A percentile compares a stretch with the other conserved stretches of the same genome.
These are phyloP conservation scores for Helminthosporium solani DNA, from an alignment of 2,329 filamentous ascomycete species.

Conservation along the genomic window DNA sequence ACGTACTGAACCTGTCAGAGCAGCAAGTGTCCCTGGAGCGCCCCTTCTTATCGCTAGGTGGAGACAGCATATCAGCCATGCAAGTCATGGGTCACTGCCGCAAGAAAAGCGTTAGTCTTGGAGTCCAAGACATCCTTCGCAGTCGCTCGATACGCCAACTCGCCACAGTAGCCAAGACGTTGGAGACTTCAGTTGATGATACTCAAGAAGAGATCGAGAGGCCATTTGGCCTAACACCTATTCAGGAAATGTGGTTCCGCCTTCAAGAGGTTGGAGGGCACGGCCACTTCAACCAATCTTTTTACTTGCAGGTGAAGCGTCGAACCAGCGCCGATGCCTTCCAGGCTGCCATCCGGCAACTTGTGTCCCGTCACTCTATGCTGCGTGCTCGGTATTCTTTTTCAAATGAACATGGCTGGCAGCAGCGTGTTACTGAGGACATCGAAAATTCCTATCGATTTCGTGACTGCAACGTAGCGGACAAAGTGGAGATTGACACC, in stretches of 20 bases:
- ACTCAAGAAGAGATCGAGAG: conserved; percentile 28
- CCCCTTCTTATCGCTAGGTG: conserved; percentile 48
- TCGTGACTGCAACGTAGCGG: conserved; percentile 21
- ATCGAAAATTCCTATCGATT: conserved; percentile 30
- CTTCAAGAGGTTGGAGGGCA: conserved; percentile 30
- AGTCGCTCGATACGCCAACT: conserved; percentile 48
- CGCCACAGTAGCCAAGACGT: conserved; percentile 22
- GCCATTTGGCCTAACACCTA: conserved; percentile 35
- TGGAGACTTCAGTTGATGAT: conserved; percentile 18
- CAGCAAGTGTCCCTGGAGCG: conserved; percentile 28
- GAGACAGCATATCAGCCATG: conserved; percentile 55
- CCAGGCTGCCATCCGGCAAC: conserved; percentile 22
- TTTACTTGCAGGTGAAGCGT: conserved; percentile 32
- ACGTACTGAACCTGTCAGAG: conserved; percentile 31
- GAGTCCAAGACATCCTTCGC: conserved; percentile 51
- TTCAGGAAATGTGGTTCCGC: conserved; percentile 36
- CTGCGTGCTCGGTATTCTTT: conserved; percentile 31
- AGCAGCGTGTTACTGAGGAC: conserved; percentile 37
- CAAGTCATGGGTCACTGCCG: conserved; percentile 51
- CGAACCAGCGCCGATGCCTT: conserved; percentile 27
- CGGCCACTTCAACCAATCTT: conserved; percentile 40
- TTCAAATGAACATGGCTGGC: conserved; percentile 27
- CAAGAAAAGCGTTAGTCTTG: conserved; percentile 48
- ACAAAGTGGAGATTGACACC: conserved; percentile 26
- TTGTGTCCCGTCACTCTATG: conserved; percentile 36